Percentiles rank a stretch among this genome's conserved stretches.
Conservation (phyloP, 208 protist species). For the Angomonas ambiguus region DNA sequence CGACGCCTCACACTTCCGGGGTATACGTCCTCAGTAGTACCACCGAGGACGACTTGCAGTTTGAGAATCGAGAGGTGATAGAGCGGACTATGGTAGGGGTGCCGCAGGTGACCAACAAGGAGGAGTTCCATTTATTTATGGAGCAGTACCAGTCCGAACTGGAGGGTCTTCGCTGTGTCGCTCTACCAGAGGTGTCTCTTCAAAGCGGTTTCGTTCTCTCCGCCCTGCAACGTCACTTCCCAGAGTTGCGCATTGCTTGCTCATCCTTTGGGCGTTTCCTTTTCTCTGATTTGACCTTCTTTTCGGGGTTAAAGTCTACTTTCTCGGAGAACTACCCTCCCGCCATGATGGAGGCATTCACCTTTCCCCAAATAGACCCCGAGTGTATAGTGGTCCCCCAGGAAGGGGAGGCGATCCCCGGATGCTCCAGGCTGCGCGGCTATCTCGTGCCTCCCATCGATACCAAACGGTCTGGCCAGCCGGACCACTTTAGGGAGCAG, state of each 20-base stretch:
- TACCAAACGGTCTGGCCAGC: conserved; percentile 19
- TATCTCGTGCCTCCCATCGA: conserved; percentile 18
- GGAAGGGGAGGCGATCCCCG: conserved; percentile 27
- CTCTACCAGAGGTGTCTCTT: conserved; percentile 47
- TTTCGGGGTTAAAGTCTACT: conserved; percentile 41
- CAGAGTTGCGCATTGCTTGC: conserved; percentile 42
- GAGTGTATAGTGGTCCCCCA: conserved; percentile 20
- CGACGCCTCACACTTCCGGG: conserved; percentile 39
- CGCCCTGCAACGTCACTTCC: conserved; percentile 29
- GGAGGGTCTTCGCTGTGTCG: conserved; percentile 36
- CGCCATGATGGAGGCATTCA: conserved; percentile 13
- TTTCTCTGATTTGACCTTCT: conserved; percentile 65
- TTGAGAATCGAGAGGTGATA: conserved; percentile 21
- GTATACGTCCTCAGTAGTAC: conserved; percentile 62
- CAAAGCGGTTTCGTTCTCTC: conserved; percentile 26
- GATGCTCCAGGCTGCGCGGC: neutral
- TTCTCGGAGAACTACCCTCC: conserved; percentile 35
- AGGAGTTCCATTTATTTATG: conserved; percentile 40
- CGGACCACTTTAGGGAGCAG: conserved; percentile 53
- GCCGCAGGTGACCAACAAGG: conserved; percentile 27
- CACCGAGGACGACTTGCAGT: conserved; percentile 33
- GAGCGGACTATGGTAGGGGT: conserved; percentile 55
- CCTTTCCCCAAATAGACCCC: conserved; percentile 22
- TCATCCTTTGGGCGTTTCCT: conserved; percentile 45
- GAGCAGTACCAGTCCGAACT: conserved; percentile 30